Percentiles rank a stretch among this genome's conserved stretches.
These are phyloP conservation scores for Lachnellula cervina DNA, from an alignment of 2,329 filamentous ascomycete genomes.

Conservation along the genomic window DNA sequence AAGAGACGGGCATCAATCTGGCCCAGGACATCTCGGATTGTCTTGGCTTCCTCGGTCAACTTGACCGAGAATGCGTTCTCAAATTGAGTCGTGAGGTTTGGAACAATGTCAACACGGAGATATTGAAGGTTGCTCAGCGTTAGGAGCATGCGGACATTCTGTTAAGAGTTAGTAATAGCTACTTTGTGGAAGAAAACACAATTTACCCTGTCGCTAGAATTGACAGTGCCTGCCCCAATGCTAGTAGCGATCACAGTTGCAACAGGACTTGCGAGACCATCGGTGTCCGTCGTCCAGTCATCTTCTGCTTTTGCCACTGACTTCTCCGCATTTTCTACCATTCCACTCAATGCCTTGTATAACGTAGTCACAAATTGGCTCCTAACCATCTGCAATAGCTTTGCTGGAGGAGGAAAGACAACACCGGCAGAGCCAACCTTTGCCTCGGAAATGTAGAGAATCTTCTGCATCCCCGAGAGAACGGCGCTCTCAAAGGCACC, in stretches of 20 bases:
- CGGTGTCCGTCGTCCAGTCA: constrained; percentile 31
- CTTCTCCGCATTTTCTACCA: constrained; percentile 93
- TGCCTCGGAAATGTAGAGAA: constrained; percentile 82
- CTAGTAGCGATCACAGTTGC: constrained; percentile 32
- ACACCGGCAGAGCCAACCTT: constrained; percentile 72
- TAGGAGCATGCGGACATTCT: constrained; percentile 90
- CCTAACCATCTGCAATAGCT: constrained; percentile 84
- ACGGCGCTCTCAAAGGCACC: constrained; percentile 79
- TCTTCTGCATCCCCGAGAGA: constrained; percentile 85
- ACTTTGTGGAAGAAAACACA: constrained; percentile 3
- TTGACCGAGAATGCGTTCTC: constrained; percentile 93
- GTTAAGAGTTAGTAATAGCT: constrained; percentile 25
- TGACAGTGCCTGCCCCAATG: constrained; percentile 44
- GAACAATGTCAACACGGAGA: constrained; percentile 76
- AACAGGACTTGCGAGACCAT: constrained; percentile 30
- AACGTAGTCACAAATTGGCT: constrained; percentile 89
- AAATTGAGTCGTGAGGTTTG: constrained; percentile 84
- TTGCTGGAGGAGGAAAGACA: constrained; percentile 77
- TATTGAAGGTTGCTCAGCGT: constrained; percentile 89
- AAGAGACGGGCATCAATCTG: constrained; percentile 92
- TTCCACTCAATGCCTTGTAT: constrained; percentile 89
- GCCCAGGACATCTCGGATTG: constrained; percentile 80
- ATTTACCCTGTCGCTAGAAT: constrained; percentile 49
- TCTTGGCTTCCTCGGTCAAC: constrained; percentile 87
- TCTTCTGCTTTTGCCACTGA: constrained; percentile 53